Base-by-base conservation (phyloP, 192 early-diverging fungal species). In the Coemansia sp. region DNA sequence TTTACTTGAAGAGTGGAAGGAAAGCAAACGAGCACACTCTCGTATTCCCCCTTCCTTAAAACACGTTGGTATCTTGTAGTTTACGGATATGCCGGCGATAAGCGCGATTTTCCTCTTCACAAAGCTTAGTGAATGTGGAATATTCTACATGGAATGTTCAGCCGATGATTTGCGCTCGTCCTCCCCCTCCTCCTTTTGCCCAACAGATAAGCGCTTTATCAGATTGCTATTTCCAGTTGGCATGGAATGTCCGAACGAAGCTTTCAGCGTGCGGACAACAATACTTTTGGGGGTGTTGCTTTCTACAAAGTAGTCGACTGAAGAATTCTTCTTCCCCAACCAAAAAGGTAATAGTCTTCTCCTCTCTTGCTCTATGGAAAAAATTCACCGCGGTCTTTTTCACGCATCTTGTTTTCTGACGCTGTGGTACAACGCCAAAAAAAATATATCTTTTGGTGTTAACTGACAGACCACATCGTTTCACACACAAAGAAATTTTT, bases 201-300 rank as follows among this genome's bases (percentile, higher is more conserved):
- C 62, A 64, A 64, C 47, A 64, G 51, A 54, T 54, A 54, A 54
- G 51, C 51, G 15, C 29, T 32, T 51, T 54, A 54, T 54, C 51
- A 54, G 51, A 54, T 54, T 54, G 51, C 15, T 12, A 32, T 31
- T 32, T 6, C 27, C 32, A 5, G 2, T 35, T 35, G n/a, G 15
- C 14, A 4, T 54, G 51, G 51, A 54, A 54, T 54, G 51, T 54
- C 51, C 51, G 51, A 54, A 17, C 14, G 15, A 35, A 35, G 32
- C 7, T 35, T 35, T n/a, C 15, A 31, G n/a, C 17, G 11, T 25
- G 15, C 4, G 51, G 27, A 43, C 15, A n/a, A 25, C 15, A 54
- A 15, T n/a, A 25, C 0, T 15, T 29, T 54, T 54, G n/a, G 49
- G 51, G 51, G 15, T n/a, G 14, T 6, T 29, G 6, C 6, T 20